Base-by-base conservation (phyloP, 345 rosid species). In the Hibiscus trionum region DNA sequence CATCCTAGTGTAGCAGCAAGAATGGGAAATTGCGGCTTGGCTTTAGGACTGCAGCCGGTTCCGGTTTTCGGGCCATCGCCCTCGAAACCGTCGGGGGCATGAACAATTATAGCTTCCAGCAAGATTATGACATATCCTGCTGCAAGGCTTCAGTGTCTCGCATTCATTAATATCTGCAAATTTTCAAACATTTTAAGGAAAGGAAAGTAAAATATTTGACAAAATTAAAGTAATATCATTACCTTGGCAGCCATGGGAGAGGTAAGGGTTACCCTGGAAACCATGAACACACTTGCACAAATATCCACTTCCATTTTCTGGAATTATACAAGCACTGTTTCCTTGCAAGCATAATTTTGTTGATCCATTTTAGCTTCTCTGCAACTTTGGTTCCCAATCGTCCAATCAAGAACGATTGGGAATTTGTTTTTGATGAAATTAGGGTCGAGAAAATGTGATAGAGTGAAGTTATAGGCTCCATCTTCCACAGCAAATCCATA, bases 401-500 rank as follows among this genome's bases (percentile, higher is more conserved):
- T 31, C 6, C 57, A 62, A 74, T 80, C 47, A 55, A 63, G 29
- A 10, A 63, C 2, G 1, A 63, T 17, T 37, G 68, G 50, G 16
- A 63, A 2, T 2, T 17, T 1, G 9, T 4, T 37, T 2, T 10
- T 2, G 12, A 1, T 16, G 14, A 62, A 35, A 62, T 62, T 4
- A 3, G 16, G 1, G 2, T 1, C 7, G 1, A 4, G 17, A 62
- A 62, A 44, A 39, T 63, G 16, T 4, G 68, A 63, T 10, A 37
- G 12, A 17, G 67, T 44, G 56, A 72, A 72, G 7, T 16, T 66
- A 14, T 16, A 31, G 21, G 11, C 65, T 4, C 4, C 50, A 39
- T 56, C 69, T 12, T 72, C 77, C 26, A n/a, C 81, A 19, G 75
- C 9, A 61, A 81, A 77, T 4, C 79, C 72, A 50, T 74, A 75